Conservation (phyloP, 257 asterid species). For the Oldenlandia corymbosa region DNA sequence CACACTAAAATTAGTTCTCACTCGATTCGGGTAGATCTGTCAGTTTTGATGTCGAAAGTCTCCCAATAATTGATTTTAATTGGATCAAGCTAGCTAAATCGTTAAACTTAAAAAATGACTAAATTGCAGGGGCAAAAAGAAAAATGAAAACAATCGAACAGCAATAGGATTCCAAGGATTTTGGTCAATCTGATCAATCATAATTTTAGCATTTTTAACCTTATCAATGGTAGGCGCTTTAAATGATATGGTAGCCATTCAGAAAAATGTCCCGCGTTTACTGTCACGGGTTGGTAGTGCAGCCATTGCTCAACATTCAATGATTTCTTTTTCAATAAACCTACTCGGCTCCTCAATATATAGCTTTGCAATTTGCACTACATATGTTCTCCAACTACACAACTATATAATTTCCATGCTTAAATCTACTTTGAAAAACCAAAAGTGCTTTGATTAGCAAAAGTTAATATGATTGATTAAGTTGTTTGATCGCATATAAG, state of each 20-base stretch:
- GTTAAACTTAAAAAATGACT: no score
- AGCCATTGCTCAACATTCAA: conserved; percentile 26
- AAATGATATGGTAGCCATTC: not conserved
- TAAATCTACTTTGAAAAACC: no score
- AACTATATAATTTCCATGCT: conserved; percentile 5
- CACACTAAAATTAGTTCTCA: no score
- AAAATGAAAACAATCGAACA: no score
- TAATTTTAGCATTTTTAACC: not conserved
- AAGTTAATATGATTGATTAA: no score
- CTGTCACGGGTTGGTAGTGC: conserved; percentile 17
- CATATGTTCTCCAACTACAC: conserved; percentile 4
- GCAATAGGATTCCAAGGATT: not conserved
- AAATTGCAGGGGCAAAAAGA: no score
- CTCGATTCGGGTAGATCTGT: no score
- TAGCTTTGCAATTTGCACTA: not conserved
- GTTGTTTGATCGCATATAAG: no score
- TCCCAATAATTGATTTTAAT: no score
- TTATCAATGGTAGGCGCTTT: conserved; percentile 1
- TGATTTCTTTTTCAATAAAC: conserved; percentile 24
- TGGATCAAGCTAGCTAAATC: no score
- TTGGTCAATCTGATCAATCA: not conserved
- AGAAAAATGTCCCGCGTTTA: not conserved
- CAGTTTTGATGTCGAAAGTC: no score
- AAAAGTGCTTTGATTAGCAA: no score
- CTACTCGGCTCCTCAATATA: conserved; percentile 14